Evolutionary conservation across 2,329 filamentous ascomycete species (phyloP).

Genomic region (Penicillium rolfsii): DNA sequence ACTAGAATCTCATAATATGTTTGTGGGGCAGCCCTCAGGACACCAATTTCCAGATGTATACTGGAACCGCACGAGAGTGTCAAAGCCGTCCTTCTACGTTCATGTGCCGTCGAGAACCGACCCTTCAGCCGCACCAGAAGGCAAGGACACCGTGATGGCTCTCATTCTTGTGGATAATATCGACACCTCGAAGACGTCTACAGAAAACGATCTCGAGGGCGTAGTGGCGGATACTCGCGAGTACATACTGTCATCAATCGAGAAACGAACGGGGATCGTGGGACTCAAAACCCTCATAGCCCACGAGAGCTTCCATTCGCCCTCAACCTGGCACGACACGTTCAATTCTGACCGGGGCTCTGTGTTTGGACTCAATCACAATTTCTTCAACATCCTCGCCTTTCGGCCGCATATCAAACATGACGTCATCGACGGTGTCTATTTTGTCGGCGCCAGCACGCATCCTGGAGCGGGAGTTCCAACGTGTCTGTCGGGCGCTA

Average conservation of each 20-base stretch:
- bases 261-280: not conserved
- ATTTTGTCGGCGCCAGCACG: constrained; percentile 15
- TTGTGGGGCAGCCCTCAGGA: constrained; percentile 8
- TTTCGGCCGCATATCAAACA: constrained; percentile 14
- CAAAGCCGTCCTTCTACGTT: not conserved
- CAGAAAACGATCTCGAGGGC: not conserved
- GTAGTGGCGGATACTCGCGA: not conserved
- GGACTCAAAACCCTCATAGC: not conserved
- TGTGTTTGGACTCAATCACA: constrained; percentile 13
- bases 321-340: constrained; percentile 4
- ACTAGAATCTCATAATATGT: constrained; percentile 15
- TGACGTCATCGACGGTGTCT: constrained; percentile 1
- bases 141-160: constrained; percentile 2
- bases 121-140: not conserved
- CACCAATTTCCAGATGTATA: constrained; percentile 1
- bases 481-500: constrained; percentile 13
- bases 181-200: not conserved
- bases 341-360: constrained; percentile 11
- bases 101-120: not conserved
- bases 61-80: not conserved
- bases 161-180: constrained; percentile 1
- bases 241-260: not conserved
- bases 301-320: constrained; percentile 7
- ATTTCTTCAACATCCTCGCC: constrained; percentile 12
- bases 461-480: constrained; percentile 17